Evolutionary conservation across 2,329 filamentous ascomycete genomes (phyloP), one percentile per base, ranked within the genome.

Genomic region (Penicillium digitatum): DNA sequence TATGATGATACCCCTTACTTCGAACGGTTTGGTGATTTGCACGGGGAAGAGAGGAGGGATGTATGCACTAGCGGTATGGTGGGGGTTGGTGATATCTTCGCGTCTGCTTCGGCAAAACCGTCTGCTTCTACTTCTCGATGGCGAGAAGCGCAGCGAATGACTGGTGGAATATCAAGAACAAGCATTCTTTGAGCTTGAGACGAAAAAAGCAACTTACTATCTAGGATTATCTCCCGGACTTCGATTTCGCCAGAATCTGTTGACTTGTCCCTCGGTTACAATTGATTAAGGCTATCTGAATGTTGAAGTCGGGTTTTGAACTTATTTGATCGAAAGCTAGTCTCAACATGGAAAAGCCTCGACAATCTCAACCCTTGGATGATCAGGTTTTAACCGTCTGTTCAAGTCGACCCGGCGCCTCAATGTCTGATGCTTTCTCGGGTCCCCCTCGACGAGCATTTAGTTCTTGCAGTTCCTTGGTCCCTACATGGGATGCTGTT

Each of bases 1-100:
- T 51, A 55, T 39, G 40, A 52, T 54, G 54, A 56, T 56, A 56
- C 54, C 54, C 54, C 38, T 54, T 47, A 31, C 47, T 45, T 51
- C 34, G 47, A 55, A 44, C 29, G 47, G 47, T 46, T 54, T 54
- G 44, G 51, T 49, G 47, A 51, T 39, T 45, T 55, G 32, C 32
- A 22, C 34, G 39, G 26, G 31, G 43, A 39, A 32, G 27, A 44
- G 20, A 45, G 31, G 39, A 50, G 39, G 32, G 18, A 39, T 44
- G 27, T 32, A 9, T 40, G 38, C 52, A 32, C 12, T 18, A 22
- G 32, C 9, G 18, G 16, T 44, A 31, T 38, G 38, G 39, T 38
- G 48, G 47, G 47, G 27, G 12, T 27, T 0, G 20, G 20, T 26
- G 39, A 29, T 45, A 22, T 43, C 27, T 51, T 38, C 18, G 14